These are phyloP conservation scores for Botrytis sinoallii DNA, from an alignment of 2,329 filamentous ascomycete genomes.

Conservation along the genomic window DNA sequence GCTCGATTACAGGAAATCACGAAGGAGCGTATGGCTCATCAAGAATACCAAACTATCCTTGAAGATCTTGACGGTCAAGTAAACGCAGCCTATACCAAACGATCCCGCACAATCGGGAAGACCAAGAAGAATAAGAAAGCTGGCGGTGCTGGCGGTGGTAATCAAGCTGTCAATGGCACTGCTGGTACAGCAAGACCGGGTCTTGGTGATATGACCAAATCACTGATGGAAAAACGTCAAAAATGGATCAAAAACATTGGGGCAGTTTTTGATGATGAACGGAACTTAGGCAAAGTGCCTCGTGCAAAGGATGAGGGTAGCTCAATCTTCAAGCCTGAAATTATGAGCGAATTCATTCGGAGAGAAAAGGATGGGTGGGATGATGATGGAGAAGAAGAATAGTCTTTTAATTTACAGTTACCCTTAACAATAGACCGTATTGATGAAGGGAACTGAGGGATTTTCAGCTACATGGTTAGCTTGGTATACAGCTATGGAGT, in stretches of 20 bases:
- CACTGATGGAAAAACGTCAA: constrained; percentile 84
- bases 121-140: constrained; percentile 84
- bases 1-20: constrained; percentile 81
- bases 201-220: constrained; percentile 88
- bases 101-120: constrained; percentile 90
- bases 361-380: constrained; percentile 80
- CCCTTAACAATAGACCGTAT: not conserved
- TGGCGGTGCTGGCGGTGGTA: constrained; percentile 71
- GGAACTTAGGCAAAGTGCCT: constrained; percentile 53
- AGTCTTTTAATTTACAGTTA: constrained; percentile 12
- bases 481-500: not conserved
- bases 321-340: constrained; percentile 68
- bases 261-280: constrained; percentile 82
- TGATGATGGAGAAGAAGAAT: constrained; percentile 48
- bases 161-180: constrained; percentile 56
- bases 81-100: constrained; percentile 91
- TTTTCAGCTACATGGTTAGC: not conserved
- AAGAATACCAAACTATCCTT: constrained; percentile 94
- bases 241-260: constrained; percentile 91
- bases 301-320: constrained; percentile 59
- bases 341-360: constrained; percentile 73
- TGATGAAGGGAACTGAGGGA: not conserved
- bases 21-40: constrained; percentile 88
- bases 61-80: constrained; percentile 96
- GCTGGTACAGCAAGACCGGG: constrained; percentile 65